Evolutionary conservation across 768 basidiomycete species (phyloP).

Genomic region (Macrolepiota dolichaula): DNA sequence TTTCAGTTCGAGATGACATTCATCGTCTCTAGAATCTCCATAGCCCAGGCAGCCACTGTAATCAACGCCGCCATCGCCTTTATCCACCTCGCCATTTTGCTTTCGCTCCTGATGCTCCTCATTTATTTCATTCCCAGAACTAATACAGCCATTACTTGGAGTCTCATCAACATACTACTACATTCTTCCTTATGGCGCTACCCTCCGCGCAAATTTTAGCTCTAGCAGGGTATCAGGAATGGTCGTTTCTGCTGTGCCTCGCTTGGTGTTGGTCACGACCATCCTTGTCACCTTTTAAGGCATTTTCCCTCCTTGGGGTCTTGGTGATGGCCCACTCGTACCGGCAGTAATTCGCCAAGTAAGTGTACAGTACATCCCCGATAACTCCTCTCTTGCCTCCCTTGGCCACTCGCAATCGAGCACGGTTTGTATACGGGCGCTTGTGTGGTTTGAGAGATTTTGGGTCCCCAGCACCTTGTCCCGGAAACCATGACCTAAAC

Average conservation of each 20-base stretch:
- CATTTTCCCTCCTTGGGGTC: neutral
- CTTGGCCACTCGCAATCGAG: neutral
- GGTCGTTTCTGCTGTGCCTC: constrained; percentile 1
- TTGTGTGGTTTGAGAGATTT: neutral
- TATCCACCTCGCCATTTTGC: constrained; percentile 17
- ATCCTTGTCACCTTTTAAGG: neutral
- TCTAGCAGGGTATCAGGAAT: neutral
- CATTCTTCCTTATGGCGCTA: constrained; percentile 20
- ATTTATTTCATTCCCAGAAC: constrained; percentile 16
- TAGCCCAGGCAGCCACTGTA: constrained; percentile 20
- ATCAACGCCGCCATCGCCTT: constrained; percentile 18
- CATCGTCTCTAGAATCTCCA: constrained; percentile 14
- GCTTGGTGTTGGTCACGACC: neutral
- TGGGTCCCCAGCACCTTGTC: neutral
- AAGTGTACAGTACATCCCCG: neutral
- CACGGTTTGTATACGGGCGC: neutral
- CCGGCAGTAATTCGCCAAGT: neutral
- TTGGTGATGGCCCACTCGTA: neutral
- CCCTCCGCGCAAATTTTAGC: constrained; percentile 13
- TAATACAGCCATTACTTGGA: constrained; percentile 20
- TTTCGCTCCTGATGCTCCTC: constrained; percentile 17
- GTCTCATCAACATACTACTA: constrained; percentile 13
- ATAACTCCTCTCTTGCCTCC: neutral
- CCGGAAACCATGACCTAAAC: constrained; percentile 13
- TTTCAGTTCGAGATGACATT: neutral